Base-by-base conservation (phyloP, 2,329 filamentous ascomycete genomes). In the Xylogone sp. region DNA sequence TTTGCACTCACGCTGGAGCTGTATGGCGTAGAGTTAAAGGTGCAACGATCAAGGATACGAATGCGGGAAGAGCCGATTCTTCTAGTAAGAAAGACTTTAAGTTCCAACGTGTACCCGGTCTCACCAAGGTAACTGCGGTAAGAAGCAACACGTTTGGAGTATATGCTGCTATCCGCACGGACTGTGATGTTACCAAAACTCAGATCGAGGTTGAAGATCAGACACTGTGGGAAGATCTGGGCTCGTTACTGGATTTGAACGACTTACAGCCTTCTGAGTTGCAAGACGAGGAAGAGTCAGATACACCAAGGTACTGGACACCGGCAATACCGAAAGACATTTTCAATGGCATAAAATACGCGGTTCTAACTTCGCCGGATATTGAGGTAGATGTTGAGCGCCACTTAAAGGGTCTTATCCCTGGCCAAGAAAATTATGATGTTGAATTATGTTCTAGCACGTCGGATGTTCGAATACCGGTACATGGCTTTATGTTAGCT, bases 1-100 rank as follows among this genome's bases (percentile, higher is more conserved):
- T 99, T 56, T 93, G 90, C 58, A 99, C 94, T 0, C 81, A 91
- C 53, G 93, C 91, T 42, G 94, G 94, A 2, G 93, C 90, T 45
- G 93, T 97, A 0, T 99, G 93, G 93, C 86, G 86, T 59, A 86
- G 93, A 53, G 84, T 94, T 48, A 90, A 90, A 63, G 82, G 94
- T 54, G 78, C 81, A 21, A 96, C 93, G 57, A 84, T 87, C 46
- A 95, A 96, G 62, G 84, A 87, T 58, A 76, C 81, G 0, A 61
- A 60, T 29, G 53, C 72, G 12, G 73, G 72, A 3, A 53, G 71
- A 12, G 73, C 72, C 4, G 83, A 84, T 20, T 75, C 78, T 29
- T 39, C 13, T 18, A 88, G 83, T 61, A 80, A 82, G 12, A 96
- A 95, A 59, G 91, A 96, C 64, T 96, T 95, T 75, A 99, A 99